Evolutionary conservation across 176 grass and related monocot species (phyloP).

Genomic region (Ampelocalamus luodianensis): DNA sequence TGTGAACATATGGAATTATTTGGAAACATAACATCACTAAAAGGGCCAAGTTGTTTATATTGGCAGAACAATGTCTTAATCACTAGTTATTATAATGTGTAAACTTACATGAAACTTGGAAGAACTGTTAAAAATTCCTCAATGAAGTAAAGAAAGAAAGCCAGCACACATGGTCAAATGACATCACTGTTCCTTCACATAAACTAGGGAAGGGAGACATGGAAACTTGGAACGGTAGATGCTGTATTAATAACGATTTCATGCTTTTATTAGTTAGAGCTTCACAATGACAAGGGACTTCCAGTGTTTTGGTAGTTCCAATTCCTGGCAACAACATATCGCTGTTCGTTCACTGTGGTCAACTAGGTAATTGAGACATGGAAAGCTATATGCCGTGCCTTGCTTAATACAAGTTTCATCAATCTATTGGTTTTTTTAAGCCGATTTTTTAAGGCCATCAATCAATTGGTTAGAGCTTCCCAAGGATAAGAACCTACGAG

Average conservation of each 20-base stretch:
- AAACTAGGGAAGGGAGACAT: neutral
- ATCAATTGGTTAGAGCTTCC: neutral
- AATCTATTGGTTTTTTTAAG: neutral
- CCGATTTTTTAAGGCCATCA: neutral
- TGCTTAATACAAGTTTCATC: neutral
- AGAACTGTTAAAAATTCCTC: too few species aligned
- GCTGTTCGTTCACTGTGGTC: neutral
- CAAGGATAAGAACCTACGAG: neutral
- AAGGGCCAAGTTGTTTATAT: too few species aligned
- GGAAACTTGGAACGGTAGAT: too few species aligned
- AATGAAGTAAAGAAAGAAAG: neutral
- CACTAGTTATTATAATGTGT: too few species aligned
- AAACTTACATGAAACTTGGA: too few species aligned
- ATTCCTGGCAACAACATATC: neutral
- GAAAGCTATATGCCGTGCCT: neutral
- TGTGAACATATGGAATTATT: too few species aligned
- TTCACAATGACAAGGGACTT: neutral
- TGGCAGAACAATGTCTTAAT: too few species aligned
- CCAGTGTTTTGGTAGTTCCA: constrained; percentile 13
- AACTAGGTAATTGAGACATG: neutral
- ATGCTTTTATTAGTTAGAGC: neutral
- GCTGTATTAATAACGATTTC: too few species aligned
- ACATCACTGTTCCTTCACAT: neutral
- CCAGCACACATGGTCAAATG: neutral
- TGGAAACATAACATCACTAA: too few species aligned